A percentile compares a stretch with the other conserved stretches of the same genome.
Conservation (phyloP, 176 grass and related monocot species). For the Rhynchospora breviuscula region DNA sequence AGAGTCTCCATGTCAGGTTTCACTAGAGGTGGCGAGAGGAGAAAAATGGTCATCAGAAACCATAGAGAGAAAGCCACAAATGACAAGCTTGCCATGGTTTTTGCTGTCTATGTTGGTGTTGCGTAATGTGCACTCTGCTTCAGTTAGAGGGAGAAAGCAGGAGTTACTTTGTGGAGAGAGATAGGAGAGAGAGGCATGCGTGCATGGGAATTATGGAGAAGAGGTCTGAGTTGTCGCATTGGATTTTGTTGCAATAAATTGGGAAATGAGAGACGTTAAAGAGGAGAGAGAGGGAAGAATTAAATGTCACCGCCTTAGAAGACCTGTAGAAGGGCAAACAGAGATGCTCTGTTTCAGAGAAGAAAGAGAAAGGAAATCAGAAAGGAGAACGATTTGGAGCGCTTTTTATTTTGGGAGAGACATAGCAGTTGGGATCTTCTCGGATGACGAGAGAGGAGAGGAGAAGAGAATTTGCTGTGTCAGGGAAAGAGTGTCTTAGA, state of each 20-base stretch:
- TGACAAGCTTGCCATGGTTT: slow-evolving; percentile 17
- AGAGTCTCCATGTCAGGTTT: slow-evolving; percentile 38
- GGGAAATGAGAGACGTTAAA: slow-evolving; percentile 24
- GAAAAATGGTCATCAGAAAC: slow-evolving; percentile 11
- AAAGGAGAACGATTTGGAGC: slow-evolving; percentile 19
- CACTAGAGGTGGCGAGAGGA: neutral
- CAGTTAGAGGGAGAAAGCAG: neutral
- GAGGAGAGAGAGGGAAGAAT: slow-evolving; percentile 31
- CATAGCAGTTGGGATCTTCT: slow-evolving; percentile 44
- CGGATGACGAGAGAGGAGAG: neutral
- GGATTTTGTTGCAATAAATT: slow-evolving; percentile 31
- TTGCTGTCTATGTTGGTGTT: neutral
- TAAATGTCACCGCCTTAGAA: slow-evolving; percentile 41
- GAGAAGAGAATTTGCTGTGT: neutral
- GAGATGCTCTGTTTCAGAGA: slow-evolving; percentile 34
- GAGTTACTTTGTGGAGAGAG: neutral
- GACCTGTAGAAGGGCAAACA: slow-evolving; percentile 38
- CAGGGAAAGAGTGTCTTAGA: slow-evolving; percentile 31
- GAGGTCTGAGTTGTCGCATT: slow-evolving; percentile 36
- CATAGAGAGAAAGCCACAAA: neutral
- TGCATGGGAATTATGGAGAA: slow-evolving; percentile 16
- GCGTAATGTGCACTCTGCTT: neutral
- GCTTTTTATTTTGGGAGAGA: slow-evolving; percentile 23
- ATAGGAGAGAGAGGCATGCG: neutral
- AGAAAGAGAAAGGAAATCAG: slow-evolving; percentile 33